Evolutionary conservation across 148 eudicot species (phyloP), one percentile per base, ranked within the genome.

Genomic region (Dysphania ambrosioides): DNA sequence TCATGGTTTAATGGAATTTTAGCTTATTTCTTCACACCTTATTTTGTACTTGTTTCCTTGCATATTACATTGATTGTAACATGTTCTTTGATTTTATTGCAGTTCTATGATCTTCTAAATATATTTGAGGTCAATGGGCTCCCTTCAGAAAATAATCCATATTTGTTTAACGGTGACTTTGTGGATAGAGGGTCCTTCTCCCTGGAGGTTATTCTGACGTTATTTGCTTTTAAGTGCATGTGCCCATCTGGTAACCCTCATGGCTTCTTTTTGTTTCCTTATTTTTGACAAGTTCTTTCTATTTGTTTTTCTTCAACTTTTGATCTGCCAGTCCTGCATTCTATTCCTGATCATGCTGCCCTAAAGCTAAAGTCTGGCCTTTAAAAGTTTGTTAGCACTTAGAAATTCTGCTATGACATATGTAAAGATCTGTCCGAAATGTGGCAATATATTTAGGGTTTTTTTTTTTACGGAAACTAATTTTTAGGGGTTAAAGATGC

Each of bases 111-210:
- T 80, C 95, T 95, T 66, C 74, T 95, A 68, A 88, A 92, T 80
- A 95, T 95, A 72, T 95, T 95, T 82, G 99, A 95, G 88, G 92
- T 95, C 77, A 95, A 90, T 82, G 99, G 99, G 72, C 90, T 92
- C 63, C 99, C 99, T 31, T 92, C 99, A 4, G 94, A 89, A 66
- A 97, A 90, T 32, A 95, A 92, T 82, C 99, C 99, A 2, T 95
- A 95, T 81, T 86, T 95, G 62, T 95, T 92, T 78, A 95, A 95
- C 75, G 99, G 99, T 0, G 99, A 95, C 84, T 95, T 92, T 80
- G 99, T 95, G 70, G 99, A 95, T 80, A 87, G 97, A 77, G 99
- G 99, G 31, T 95, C 97, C 68, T 95, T 95, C 77, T 95, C 99
- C 13, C 71, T 95, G 57, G 99, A 95, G 84, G 92, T 95, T 75